Conservation (phyloP, 768 basidiomycete genomes). For the Polyporus arcularius region DNA sequence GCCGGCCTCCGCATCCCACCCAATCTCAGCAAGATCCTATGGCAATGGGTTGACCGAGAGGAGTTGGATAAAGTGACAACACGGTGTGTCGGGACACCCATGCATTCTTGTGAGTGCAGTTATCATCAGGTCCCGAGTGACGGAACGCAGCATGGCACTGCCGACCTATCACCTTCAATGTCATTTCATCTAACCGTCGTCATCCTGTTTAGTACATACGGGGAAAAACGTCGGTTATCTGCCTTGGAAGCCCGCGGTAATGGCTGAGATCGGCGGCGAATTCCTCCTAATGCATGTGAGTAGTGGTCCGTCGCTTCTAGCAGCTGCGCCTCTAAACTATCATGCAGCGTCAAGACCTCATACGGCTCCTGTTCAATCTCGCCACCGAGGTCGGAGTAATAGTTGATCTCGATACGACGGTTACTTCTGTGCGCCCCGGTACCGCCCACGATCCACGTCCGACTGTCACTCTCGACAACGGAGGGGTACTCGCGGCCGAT, state of each 20-base stretch:
- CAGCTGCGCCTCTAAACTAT: not conserved
- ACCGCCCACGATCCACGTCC: slow-evolving; percentile 16
- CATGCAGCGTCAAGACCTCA: slow-evolving; percentile 53
- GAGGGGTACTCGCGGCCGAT: slow-evolving; percentile 48
- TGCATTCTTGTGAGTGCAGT: slow-evolving; percentile 37
- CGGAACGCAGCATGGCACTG: too few relatives aligned
- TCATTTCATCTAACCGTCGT: not conserved
- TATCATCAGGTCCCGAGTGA: not conserved
- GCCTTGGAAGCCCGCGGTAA: slow-evolving; percentile 48
- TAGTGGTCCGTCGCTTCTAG: slow-evolving; percentile 3
- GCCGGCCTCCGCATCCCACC: slow-evolving; percentile 54
- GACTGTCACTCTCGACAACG: slow-evolving; percentile 38
- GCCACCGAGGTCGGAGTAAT: slow-evolving; percentile 50
- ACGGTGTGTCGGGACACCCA: slow-evolving; percentile 34
- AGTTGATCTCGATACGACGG: slow-evolving; percentile 39
- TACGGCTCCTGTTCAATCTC: slow-evolving; percentile 46
- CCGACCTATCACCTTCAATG: too few relatives aligned
- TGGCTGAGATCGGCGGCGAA: slow-evolving; percentile 49
- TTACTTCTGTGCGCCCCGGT: slow-evolving; percentile 21
- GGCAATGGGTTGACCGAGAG: slow-evolving; percentile 55
- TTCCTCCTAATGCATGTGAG: slow-evolving; percentile 52
- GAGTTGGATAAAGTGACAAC: slow-evolving; percentile 40
- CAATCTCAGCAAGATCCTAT: slow-evolving; percentile 57
- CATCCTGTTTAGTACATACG: slow-evolving; percentile 40
- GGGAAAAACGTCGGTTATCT: slow-evolving; percentile 49